Conservation (phyloP, 148 eudicot genomes). For the Polygonum maritimum region DNA sequence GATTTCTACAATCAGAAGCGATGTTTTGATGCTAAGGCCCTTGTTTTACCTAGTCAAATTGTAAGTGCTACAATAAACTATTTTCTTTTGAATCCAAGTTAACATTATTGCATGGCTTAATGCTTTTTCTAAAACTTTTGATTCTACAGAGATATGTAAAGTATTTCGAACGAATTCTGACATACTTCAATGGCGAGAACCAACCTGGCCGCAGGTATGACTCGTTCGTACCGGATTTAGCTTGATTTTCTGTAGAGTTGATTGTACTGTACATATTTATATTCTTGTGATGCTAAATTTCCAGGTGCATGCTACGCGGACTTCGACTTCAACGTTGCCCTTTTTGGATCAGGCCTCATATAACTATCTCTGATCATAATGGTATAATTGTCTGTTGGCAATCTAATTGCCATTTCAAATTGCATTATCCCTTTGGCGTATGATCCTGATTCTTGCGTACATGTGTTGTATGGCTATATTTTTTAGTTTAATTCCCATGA, state of each 20-base stretch:
- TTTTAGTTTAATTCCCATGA: background rate
- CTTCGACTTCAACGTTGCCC: slow-evolving; percentile 90
- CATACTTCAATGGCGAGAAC: slow-evolving; percentile 84
- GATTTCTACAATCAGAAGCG: slow-evolving; percentile 89
- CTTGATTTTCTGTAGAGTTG: background rate
- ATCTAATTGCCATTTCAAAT: background rate
- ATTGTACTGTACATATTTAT: background rate
- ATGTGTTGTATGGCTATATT: background rate
- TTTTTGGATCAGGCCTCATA: slow-evolving; percentile 84
- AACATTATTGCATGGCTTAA: background rate
- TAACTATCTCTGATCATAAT: slow-evolving; percentile 77
- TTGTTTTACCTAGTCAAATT: slow-evolving; percentile 98
- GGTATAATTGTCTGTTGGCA: slow-evolving; percentile 34
- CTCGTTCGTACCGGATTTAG: background rate
- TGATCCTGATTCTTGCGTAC: background rate
- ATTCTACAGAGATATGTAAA: slow-evolving; percentile 76
- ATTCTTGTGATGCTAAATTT: background rate
- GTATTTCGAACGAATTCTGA: slow-evolving; percentile 73
- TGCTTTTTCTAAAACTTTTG: background rate
- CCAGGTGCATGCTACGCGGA: slow-evolving; percentile 95
- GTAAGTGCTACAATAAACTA: slow-evolving; percentile 31
- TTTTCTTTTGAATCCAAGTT: background rate
- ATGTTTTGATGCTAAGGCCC: slow-evolving; percentile 89
- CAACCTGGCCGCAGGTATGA: slow-evolving; percentile 90
- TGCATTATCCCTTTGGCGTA: background rate